These are phyloP conservation scores for Orbilia oligospora DNA, from an alignment of 2,329 filamentous ascomycete species.

Conservation along the genomic window DNA sequence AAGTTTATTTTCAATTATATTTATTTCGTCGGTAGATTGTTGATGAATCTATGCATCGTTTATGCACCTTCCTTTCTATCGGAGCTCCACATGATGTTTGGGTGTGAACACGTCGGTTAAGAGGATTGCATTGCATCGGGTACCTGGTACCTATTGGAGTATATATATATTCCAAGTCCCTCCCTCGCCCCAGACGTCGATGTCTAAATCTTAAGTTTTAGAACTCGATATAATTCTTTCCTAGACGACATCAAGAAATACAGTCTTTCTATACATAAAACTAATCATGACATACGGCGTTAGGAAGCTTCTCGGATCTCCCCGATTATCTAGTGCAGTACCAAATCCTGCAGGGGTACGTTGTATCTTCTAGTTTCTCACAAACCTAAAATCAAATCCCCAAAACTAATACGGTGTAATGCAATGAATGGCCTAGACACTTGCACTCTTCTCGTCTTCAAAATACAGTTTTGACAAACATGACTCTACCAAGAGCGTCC, in stretches of 20 bases:
- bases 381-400: conserved; percentile 65
- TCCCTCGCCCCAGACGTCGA: background rate
- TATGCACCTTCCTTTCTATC: conserved; percentile 36
- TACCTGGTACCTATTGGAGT: background rate
- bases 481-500: conserved; percentile 74
- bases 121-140: no score
- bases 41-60: background rate
- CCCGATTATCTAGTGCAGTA: conserved; percentile 77
- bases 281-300: conserved; percentile 76
- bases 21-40: no score
- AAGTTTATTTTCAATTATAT: conserved; percentile 25
- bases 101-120: background rate
- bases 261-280: background rate
- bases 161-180: background rate
- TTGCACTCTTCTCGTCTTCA: conserved; percentile 73
- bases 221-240: background rate
- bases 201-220: background rate
- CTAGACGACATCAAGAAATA: background rate
- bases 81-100: conserved; percentile 15
- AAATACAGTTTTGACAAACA: conserved; percentile 86
- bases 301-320: conserved; percentile 81
- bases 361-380: conserved; percentile 68
- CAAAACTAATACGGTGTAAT: background rate
- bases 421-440: conserved; percentile 64
- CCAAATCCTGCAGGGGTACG: conserved; percentile 77